A percentile compares a stretch with the other conserved stretches of the same genome.
Evolutionary conservation across 2,329 filamentous ascomycete species (phyloP).

Genomic region (Aureobasidium sp.): DNA sequence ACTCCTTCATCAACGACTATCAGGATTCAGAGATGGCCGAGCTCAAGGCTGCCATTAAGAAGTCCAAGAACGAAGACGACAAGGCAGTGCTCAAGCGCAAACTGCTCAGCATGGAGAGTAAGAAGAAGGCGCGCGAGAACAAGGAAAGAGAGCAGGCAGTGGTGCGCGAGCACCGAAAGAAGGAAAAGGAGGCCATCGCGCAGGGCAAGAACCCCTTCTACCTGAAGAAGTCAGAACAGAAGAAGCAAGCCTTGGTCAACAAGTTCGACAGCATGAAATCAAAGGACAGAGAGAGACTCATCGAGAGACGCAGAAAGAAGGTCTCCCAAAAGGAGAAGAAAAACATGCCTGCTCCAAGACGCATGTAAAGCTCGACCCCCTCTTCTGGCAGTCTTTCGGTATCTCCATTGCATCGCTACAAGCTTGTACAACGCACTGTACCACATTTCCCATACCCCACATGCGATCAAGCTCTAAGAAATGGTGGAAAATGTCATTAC

Average conservation of each 20-base stretch:
- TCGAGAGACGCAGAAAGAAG: constrained; percentile 89
- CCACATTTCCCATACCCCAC: no score
- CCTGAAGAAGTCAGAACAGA: constrained; percentile 82
- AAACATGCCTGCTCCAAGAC: constrained; percentile 36
- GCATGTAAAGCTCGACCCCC: background rate
- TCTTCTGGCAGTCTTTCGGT: background rate
- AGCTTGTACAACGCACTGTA: no score
- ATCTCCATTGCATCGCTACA: no score
- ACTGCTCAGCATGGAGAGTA: constrained; percentile 71
- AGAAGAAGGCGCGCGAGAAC: constrained; percentile 61
- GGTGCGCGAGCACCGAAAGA: constrained; percentile 65
- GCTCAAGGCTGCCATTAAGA: constrained; percentile 61
- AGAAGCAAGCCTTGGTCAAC: constrained; percentile 73
- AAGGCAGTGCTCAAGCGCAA: constrained; percentile 66
- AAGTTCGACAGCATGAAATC: constrained; percentile 78
- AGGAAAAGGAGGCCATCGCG: constrained; percentile 77
- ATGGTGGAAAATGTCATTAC: background rate
- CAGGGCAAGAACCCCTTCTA: constrained; percentile 92
- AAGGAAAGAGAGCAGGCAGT: constrained; percentile 66
- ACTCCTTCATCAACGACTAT: constrained; percentile 84
- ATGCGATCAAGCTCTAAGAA: background rate
- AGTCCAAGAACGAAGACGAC: constrained; percentile 56
- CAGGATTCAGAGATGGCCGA: constrained; percentile 73
- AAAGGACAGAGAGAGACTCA: constrained; percentile 73
- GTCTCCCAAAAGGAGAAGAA: constrained; percentile 75